A percentile compares a stretch with the other conserved stretches of the same genome.
Evolutionary conservation across 2,329 filamentous ascomycete species (phyloP).

Genomic region (Aspergillaceae sp.): DNA sequence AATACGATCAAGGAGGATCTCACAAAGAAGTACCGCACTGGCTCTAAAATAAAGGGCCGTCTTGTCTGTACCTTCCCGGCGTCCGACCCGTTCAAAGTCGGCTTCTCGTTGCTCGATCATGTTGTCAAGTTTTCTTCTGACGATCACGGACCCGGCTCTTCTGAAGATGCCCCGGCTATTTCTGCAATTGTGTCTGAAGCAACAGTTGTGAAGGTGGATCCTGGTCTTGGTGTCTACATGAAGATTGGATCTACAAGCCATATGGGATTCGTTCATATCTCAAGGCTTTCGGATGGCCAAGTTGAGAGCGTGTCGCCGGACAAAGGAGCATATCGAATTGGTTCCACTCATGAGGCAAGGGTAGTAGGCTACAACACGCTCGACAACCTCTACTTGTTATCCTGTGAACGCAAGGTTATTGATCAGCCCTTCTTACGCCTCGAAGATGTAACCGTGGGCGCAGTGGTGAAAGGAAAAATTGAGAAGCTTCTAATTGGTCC

Average conservation of each 20-base stretch:
- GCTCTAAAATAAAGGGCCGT: constrained; percentile 74
- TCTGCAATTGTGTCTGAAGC: constrained; percentile 71
- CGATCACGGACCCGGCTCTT: constrained; percentile 27
- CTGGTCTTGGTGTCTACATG: constrained; percentile 72
- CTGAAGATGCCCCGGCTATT: constrained; percentile 37
- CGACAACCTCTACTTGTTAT: constrained; percentile 78
- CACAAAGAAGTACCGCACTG: constrained; percentile 69
- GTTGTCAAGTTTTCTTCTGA: constrained; percentile 53
- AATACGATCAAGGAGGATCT: constrained; percentile 62
- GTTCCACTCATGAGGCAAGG: constrained; percentile 69
- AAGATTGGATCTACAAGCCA: constrained; percentile 56
- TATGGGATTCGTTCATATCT: constrained; percentile 92
- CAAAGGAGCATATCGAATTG: constrained; percentile 68
- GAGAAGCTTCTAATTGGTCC: constrained; percentile 75
- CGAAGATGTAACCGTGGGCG: constrained; percentile 77
- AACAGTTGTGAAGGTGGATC: constrained; percentile 70
- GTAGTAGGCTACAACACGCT: constrained; percentile 79
- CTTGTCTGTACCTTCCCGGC: constrained; percentile 81
- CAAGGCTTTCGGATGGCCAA: constrained; percentile 80
- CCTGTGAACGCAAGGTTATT: constrained; percentile 71
- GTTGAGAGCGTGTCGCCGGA: constrained; percentile 71
- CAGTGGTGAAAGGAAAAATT: constrained; percentile 70
- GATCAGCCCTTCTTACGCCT: constrained; percentile 85
- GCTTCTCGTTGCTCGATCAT: constrained; percentile 82
- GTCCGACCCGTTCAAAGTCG: constrained; percentile 71